Conservation (phyloP, 257 asterid genomes). For the Primulina huaijiensis region DNA sequence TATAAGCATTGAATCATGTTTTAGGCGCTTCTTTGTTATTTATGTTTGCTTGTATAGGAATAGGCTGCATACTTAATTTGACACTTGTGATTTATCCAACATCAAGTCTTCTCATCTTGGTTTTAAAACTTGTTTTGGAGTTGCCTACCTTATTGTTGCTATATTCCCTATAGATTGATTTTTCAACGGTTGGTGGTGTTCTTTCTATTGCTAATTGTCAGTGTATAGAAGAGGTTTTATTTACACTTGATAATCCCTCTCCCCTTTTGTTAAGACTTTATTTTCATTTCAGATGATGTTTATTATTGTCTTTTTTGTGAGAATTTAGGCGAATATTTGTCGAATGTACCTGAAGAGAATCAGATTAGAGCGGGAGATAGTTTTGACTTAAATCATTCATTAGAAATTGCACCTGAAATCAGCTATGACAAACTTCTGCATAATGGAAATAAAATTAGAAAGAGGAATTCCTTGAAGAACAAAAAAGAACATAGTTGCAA, state of each 20-base stretch:
- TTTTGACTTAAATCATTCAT: conserved; percentile 10
- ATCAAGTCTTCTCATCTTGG: neutral
- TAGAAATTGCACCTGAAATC: conserved; percentile 19
- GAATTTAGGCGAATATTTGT: conserved; percentile 31
- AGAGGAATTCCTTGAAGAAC: conserved; percentile 22
- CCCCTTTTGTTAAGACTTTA: neutral
- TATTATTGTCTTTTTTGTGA: conserved; percentile 14
- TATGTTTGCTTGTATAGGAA: conserved; percentile 1
- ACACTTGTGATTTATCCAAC: neutral
- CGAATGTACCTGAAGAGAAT: conserved; percentile 23
- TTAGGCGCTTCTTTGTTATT: no score
- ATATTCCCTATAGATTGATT: neutral
- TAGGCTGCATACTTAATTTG: conserved; percentile 5
- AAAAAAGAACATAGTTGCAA: conserved; percentile 19
- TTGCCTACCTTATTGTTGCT: neutral
- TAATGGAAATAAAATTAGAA: conserved; percentile 37
- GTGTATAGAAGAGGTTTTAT: neutral
- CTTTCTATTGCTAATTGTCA: neutral
- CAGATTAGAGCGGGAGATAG: conserved; percentile 20
- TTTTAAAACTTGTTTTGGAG: neutral
- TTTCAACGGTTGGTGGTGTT: neutral
- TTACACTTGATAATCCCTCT: neutral
- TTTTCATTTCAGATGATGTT: neutral
- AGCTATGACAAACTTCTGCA: conserved; percentile 26
- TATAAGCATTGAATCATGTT: neutral